A percentile compares a stretch with the other conserved stretches of the same genome.
phyloP scores from a whole-genome alignment of 495 filamentous ascomycete genomes.

The Cladorrhinum samala region DNA sequence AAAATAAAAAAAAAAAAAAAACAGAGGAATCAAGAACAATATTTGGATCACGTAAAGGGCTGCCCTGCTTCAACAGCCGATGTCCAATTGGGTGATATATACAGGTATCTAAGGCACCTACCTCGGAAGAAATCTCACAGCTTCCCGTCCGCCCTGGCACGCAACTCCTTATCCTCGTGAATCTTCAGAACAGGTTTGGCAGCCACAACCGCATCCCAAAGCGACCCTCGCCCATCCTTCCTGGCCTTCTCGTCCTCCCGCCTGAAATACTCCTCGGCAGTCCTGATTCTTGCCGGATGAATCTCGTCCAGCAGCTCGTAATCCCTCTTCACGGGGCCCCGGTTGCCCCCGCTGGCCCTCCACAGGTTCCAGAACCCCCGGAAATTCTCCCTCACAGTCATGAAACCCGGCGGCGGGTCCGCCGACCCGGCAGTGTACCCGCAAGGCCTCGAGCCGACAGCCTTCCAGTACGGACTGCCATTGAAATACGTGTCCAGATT shows the following conservation, averaged over 20 bases:
- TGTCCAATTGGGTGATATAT: no score
- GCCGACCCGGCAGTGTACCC: not conserved
- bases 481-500: constrained; percentile 40
- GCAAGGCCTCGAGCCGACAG: constrained; percentile 1
- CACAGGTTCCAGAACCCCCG: constrained; percentile 48
- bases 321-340: constrained; percentile 39
- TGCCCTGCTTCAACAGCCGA: no score
- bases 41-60: no score
- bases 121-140: no score
- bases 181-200: constrained; percentile 26
- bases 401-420: constrained; percentile 29
- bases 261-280: constrained; percentile 45
- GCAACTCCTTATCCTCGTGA: constrained; percentile 18
- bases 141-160: not conserved
- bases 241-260: constrained; percentile 32
- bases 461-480: constrained; percentile 10
- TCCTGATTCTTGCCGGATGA: constrained; percentile 41
- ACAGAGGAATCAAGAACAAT: no score
- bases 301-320: constrained; percentile 50
- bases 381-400: constrained; percentile 49
- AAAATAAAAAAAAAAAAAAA: no score
- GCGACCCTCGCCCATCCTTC: constrained; percentile 15
- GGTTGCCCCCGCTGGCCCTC: constrained; percentile 34
- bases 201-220: constrained; percentile 27
- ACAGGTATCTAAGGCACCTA: no score